These are phyloP conservation scores for Sporothrix pallida DNA, from an alignment of 2,329 filamentous ascomycete genomes.

Conservation along the genomic window DNA sequence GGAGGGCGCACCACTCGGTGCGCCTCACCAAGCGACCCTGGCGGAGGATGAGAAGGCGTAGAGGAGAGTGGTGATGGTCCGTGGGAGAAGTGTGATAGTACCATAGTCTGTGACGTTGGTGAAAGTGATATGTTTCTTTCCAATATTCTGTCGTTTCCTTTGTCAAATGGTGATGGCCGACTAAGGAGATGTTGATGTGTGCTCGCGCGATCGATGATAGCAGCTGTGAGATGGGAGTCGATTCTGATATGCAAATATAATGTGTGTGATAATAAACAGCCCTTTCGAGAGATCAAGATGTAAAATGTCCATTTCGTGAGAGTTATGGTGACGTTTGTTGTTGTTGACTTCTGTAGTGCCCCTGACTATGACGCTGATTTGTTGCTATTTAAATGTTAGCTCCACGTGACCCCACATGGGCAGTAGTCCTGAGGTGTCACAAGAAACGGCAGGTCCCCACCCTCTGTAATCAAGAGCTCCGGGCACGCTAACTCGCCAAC, in stretches of 20 bases:
- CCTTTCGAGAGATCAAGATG: too few species aligned
- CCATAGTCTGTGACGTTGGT: not conserved
- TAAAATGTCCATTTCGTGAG: too few species aligned
- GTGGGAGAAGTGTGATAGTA: not conserved
- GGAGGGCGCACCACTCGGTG: not conserved
- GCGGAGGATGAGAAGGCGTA: not conserved
- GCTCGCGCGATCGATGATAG: too few species aligned
- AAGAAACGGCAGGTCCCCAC: not conserved
- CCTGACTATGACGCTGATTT: too few species aligned
- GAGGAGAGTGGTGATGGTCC: not conserved
- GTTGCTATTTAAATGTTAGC: not conserved
- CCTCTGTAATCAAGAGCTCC: conserved; percentile 21
- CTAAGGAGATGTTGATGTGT: too few species aligned
- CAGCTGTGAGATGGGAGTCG: too few species aligned
- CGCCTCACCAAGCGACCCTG: conserved; percentile 8
- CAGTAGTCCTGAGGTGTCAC: not conserved
- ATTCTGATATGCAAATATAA: too few species aligned
- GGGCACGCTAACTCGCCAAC: conserved; percentile 5
- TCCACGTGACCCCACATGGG: conserved; percentile 17
- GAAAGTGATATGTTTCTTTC: not conserved
- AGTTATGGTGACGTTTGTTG: too few species aligned
- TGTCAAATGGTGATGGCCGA: not conserved
- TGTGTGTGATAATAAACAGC: too few species aligned
- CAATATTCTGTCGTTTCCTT: not conserved
- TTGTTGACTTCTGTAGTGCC: too few species aligned